These are phyloP conservation scores for Gyromitra esculenta DNA, from an alignment of 2,329 filamentous ascomycete genomes.

Conservation along the genomic window DNA sequence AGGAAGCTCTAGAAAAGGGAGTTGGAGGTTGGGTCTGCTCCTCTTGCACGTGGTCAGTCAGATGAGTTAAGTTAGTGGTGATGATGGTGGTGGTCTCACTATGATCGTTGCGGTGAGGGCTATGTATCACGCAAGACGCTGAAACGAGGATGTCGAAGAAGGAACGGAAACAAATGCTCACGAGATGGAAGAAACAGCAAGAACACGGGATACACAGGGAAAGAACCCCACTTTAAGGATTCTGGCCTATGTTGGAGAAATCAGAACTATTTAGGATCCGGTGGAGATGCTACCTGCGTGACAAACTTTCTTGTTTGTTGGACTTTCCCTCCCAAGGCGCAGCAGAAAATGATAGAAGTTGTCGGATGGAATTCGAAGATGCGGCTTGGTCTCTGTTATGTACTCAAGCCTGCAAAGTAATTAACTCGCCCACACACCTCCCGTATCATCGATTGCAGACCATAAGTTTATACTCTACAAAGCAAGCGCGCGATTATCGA, in stretches of 20 bases:
- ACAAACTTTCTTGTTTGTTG: slow-evolving; percentile 13
- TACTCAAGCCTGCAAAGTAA: slow-evolving; percentile 5
- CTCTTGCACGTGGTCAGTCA: slow-evolving; percentile 45
- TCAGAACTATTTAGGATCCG: slow-evolving; percentile 14
- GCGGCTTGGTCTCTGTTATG: slow-evolving; percentile 7
- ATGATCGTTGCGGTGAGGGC: slow-evolving; percentile 14
- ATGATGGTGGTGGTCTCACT: slow-evolving; percentile 39
- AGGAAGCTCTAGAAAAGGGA: slow-evolving; percentile 21
- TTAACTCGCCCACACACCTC: background rate
- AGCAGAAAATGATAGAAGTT: slow-evolving; percentile 8
- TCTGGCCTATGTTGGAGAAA: background rate
- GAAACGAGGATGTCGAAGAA: slow-evolving; percentile 2
- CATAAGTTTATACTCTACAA: slow-evolving; percentile 10
- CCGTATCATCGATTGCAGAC: slow-evolving; percentile 3
- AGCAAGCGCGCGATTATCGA: slow-evolving; percentile 20
- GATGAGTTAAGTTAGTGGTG: slow-evolving; percentile 22
- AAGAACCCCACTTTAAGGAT: slow-evolving; percentile 14
- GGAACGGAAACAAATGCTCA: slow-evolving; percentile 28
- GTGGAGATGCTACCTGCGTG: slow-evolving; percentile 8
- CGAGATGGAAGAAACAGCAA: slow-evolving; percentile 23
- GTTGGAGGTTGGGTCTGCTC: slow-evolving; percentile 21
- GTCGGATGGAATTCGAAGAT: background rate
- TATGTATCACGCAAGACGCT: slow-evolving; percentile 38
- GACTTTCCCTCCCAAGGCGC: background rate
- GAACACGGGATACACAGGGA: slow-evolving; percentile 19